Conservation (phyloP, 768 basidiomycete genomes). For the Polyporus arcularius region DNA sequence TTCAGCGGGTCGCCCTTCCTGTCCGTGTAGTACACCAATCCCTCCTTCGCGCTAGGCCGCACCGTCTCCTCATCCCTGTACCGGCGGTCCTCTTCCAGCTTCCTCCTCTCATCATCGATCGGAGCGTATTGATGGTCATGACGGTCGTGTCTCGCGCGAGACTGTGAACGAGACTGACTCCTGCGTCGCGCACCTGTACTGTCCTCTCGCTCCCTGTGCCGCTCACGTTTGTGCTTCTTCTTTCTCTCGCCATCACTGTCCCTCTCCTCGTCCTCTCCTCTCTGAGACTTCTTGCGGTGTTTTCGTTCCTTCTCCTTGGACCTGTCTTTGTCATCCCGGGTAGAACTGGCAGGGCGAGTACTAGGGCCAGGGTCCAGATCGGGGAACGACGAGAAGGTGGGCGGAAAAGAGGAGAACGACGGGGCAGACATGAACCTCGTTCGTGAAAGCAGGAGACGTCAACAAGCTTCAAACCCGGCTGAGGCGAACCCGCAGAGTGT, state of each 20-base stretch:
- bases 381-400: slow-evolving; percentile 72
- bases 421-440: slow-evolving; percentile 45
- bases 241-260: slow-evolving; percentile 11
- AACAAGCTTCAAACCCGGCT: too few species aligned
- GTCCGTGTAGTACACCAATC: slow-evolving; percentile 59
- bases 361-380: slow-evolving; percentile 52
- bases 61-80: slow-evolving; percentile 23
- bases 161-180: slow-evolving; percentile 5
- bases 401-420: slow-evolving; percentile 63
- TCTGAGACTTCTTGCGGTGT: slow-evolving; percentile 9
- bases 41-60: slow-evolving; percentile 21
- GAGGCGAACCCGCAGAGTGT: too few species aligned
- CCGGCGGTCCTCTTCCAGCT: slow-evolving; percentile 37
- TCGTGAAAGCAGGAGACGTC: not conserved
- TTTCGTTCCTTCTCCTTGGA: slow-evolving; percentile 18
- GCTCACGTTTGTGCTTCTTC: slow-evolving; percentile 33
- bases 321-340: slow-evolving; percentile 5
- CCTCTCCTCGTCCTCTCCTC: not conserved
- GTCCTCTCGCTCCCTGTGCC: slow-evolving; percentile 23
- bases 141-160: slow-evolving; percentile 1
- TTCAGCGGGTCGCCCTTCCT: slow-evolving; percentile 67
- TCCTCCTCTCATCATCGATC: slow-evolving; percentile 33
- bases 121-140: not conserved
- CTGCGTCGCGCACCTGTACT: slow-evolving; percentile 14
- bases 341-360: slow-evolving; percentile 18